phyloP scores from a whole-genome alignment of 345 rosid species.

The Camelina hispida region DNA sequence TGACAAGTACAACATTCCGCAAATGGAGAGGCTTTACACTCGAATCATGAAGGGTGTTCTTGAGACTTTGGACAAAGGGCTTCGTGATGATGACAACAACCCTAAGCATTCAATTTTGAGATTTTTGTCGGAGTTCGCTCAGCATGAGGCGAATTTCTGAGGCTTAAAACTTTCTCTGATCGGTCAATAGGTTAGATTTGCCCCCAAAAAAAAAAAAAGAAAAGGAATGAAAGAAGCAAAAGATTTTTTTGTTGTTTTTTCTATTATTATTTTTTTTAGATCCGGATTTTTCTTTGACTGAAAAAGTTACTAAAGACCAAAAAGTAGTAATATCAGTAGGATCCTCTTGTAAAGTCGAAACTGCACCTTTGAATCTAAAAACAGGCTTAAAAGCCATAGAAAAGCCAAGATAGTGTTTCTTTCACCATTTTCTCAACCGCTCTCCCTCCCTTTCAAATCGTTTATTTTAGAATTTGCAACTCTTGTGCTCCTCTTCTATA shows the following conservation, averaged over 20 bases:
- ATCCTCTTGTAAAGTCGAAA: slow-evolving; percentile 34
- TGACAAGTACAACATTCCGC: slow-evolving; percentile 69
- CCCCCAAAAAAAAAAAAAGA: background rate
- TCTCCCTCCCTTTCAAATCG: background rate
- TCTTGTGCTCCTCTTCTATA: slow-evolving; percentile 14
- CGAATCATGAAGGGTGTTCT: slow-evolving; percentile 78
- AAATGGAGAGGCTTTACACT: slow-evolving; percentile 84
- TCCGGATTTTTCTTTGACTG: slow-evolving; percentile 14
- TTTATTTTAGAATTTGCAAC: background rate
- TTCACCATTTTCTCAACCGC: background rate
- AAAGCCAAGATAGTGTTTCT: background rate
- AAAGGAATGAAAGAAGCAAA: slow-evolving; percentile 31
- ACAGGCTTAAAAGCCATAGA: background rate
- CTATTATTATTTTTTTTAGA: background rate
- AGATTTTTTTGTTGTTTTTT: background rate
- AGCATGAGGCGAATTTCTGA: slow-evolving; percentile 76
- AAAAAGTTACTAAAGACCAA: slow-evolving; percentile 26
- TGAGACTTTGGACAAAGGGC: slow-evolving; percentile 55
- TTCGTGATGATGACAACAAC: slow-evolving; percentile 48
- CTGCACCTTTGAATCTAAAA: slow-evolving; percentile 13
- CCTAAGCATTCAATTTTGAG: slow-evolving; percentile 81
- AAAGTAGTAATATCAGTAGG: slow-evolving; percentile 25
- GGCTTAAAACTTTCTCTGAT: slow-evolving; percentile 33
- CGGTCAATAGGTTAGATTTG: slow-evolving; percentile 33
- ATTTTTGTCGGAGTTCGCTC: slow-evolving; percentile 74